A percentile compares a stretch with the other conserved stretches of the same genome.
phyloP scores from a whole-genome alignment of 2,329 filamentous ascomycete species.

The Pseudopyricularia javanii region DNA sequence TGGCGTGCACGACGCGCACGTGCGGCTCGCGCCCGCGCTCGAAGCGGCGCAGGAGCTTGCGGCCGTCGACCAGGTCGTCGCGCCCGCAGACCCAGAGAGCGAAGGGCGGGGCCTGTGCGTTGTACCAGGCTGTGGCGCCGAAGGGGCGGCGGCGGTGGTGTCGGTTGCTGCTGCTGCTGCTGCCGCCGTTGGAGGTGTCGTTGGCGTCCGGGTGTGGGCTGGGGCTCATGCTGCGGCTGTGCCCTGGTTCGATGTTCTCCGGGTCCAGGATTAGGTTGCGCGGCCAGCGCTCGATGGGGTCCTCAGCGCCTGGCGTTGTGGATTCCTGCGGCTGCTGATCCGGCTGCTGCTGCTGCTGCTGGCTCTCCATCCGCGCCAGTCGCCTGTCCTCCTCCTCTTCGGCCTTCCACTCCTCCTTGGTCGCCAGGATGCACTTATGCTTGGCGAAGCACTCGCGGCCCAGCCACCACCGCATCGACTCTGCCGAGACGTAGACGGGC shows the following conservation, averaged over 20 bases:
- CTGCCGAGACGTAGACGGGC: slow-evolving; percentile 78
- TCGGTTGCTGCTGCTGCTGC: neutral
- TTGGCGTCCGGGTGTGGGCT: slow-evolving; percentile 7
- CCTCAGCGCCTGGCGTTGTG: neutral
- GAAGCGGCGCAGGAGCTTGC: slow-evolving; percentile 60
- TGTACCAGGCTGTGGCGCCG: slow-evolving; percentile 65
- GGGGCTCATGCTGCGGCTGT: slow-evolving; percentile 14
- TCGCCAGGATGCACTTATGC: slow-evolving; percentile 79
- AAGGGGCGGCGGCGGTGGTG: slow-evolving; percentile 22
- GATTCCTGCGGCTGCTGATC: neutral
- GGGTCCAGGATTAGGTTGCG: neutral
- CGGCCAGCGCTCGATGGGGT: neutral
- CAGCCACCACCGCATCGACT: slow-evolving; percentile 94
- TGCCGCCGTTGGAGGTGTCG: neutral
- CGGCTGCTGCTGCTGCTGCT: slow-evolving; percentile 1
- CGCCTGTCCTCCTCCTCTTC: slow-evolving; percentile 44
- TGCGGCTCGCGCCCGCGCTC: slow-evolving; percentile 64
- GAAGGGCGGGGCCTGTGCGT: slow-evolving; percentile 65
- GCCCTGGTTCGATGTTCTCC: neutral
- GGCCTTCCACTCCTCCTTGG: slow-evolving; percentile 52
- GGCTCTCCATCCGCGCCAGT: slow-evolving; percentile 23
- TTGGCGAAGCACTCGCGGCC: slow-evolving; percentile 67
- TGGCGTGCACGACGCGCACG: slow-evolving; percentile 68
- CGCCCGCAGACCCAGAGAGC: slow-evolving; percentile 79
- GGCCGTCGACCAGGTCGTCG: slow-evolving; percentile 76